Percentiles rank a stretch among this genome's conserved stretches.
Conservation (phyloP, 208 protist species). For the Trichomonas gallinae region DNA sequence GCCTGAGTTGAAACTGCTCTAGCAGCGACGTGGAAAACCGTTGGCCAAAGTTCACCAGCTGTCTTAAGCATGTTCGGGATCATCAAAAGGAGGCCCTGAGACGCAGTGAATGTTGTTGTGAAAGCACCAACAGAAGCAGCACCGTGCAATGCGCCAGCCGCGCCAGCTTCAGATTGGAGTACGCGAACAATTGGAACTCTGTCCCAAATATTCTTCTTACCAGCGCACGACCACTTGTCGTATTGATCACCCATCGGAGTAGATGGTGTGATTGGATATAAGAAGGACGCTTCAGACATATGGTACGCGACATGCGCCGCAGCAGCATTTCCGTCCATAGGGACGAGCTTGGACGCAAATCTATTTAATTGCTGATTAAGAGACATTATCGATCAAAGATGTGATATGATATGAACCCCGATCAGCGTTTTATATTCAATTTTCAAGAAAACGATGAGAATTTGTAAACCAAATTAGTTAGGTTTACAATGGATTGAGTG, state of each 20-base stretch:
- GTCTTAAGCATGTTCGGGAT: slow-evolving; percentile 61
- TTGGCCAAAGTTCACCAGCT: slow-evolving; percentile 51
- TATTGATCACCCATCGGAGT: slow-evolving; percentile 52
- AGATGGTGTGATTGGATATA: slow-evolving; percentile 59
- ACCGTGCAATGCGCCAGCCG: slow-evolving; percentile 53
- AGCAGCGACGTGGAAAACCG: slow-evolving; percentile 52
- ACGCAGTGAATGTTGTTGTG: slow-evolving; percentile 53
- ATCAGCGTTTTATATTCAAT: background rate
- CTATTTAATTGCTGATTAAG: background rate
- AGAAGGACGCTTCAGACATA: slow-evolving; percentile 43
- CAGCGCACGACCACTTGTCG: slow-evolving; percentile 42
- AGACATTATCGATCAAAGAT: background rate
- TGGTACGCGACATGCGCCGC: slow-evolving; percentile 47
- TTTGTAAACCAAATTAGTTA: background rate
- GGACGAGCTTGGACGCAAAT: background rate
- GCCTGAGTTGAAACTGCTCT: slow-evolving; percentile 42
- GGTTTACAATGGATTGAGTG: background rate
- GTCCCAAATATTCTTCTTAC: slow-evolving; percentile 49
- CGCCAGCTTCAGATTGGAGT: slow-evolving; percentile 54
- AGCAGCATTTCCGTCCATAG: slow-evolving; percentile 53
- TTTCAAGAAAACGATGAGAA: background rate
- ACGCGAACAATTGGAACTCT: slow-evolving; percentile 34
- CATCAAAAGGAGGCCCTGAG: slow-evolving; percentile 59
- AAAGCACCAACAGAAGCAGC: slow-evolving; percentile 40
- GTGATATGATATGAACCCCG: background rate